Conservation (phyloP, 2,329 filamentous ascomycete species). For the Pseudocercospora fijiensis region DNA sequence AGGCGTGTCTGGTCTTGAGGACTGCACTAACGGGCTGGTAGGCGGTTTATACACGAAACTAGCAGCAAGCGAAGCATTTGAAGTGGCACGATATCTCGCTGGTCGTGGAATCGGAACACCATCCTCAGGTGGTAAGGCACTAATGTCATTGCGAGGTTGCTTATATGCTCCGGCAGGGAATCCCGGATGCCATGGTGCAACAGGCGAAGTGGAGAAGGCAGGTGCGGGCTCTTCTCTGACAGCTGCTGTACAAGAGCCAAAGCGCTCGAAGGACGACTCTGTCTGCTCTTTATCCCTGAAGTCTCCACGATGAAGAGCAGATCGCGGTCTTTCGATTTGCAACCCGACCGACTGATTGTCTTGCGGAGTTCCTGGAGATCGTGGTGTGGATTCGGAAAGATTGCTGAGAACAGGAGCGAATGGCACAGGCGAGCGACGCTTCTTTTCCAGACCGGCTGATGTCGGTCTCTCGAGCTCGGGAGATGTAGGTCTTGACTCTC, state of each 20-base stretch:
- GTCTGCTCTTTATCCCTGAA: constrained; percentile 52
- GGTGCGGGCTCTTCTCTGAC: constrained; percentile 22
- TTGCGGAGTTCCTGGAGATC: constrained; percentile 25
- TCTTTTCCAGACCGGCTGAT: constrained; percentile 36
- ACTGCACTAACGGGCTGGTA: constrained; percentile 84
- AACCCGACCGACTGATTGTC: constrained; percentile 38
- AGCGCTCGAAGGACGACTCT: constrained; percentile 21
- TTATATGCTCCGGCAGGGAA: constrained; percentile 44
- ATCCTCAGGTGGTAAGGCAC: constrained; percentile 6
- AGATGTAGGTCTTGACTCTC: constrained; percentile 33
- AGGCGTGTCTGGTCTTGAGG: constrained; percentile 36
- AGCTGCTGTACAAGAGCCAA: constrained; percentile 11
- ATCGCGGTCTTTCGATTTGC: constrained; percentile 78
- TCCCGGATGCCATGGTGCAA: constrained; percentile 57
- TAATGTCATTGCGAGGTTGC: constrained; percentile 24
- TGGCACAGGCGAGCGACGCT: constrained; percentile 51
- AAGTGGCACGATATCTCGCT: constrained; percentile 44
- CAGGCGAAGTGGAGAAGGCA: constrained; percentile 52
- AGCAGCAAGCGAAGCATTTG: constrained; percentile 67
- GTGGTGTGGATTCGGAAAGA: constrained; percentile 17
- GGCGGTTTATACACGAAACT: constrained; percentile 84
- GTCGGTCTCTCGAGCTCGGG: constrained; percentile 29
- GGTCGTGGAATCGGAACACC: constrained; percentile 42
- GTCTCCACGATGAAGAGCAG: constrained; percentile 64
- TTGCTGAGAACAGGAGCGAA: constrained; percentile 7